Evolutionary conservation across 495 filamentous ascomycete species (phyloP), one percentile per base, ranked within the genome.

Genomic region (Talaromyces adpressus): DNA sequence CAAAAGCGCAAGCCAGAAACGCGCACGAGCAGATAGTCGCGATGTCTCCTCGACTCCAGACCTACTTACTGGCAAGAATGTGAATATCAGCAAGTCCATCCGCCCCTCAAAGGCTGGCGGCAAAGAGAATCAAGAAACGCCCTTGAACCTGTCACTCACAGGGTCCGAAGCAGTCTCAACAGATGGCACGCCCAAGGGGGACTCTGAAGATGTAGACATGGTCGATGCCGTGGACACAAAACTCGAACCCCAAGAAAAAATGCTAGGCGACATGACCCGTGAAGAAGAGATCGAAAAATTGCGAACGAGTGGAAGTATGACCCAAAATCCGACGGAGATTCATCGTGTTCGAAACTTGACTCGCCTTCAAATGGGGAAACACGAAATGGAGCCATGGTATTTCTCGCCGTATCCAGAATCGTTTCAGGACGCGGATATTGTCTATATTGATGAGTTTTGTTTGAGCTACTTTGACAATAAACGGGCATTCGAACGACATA

Each of bases 381-480:
- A 86, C 75, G 91, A 96, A 67, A 81, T 98, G 54, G 93, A 96
- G 73, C 93, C 94, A 8, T 98, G 94, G 94, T 98, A 98, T 71
- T 98, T 98, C 76, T 96, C 92, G 8, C 95, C 94, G 1, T 98
- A 98, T 71, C 94, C 94, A 0, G 86, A 92, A 70, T 81, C 87
- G 6, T 97, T 92, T 72, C 87, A 88, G 14, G 90, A 95, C 64
- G 87, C 87, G 64, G 93, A 97, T 62, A 77, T 91, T 59, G 87
- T 98, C 66, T 97, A 91, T 78, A 95, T 98, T 72, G 97, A 95
- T 81, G 95, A 98, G 71, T 97, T 97, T 77, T 98, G 94, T 70
- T 85, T 98, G 36, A 87, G 83, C 69, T 98, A 98, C 76, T 96
- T 89, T 72, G 91, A 88, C 66, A 85, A 89, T 68, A 74, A 84